Conservation (phyloP, 129 eudicot genomes). For the Flaveria trinervia region DNA sequence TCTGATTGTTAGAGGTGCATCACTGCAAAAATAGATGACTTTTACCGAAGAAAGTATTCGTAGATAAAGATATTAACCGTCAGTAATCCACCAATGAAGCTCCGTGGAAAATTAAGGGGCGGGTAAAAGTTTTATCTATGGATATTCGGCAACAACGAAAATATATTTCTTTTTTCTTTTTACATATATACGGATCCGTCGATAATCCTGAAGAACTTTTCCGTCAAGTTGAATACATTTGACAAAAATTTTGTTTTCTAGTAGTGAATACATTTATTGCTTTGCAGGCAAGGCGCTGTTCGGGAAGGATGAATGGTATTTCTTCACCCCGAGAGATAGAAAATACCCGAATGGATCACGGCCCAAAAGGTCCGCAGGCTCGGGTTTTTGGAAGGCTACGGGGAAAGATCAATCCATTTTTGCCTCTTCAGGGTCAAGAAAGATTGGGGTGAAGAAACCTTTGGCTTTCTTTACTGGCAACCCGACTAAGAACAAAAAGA, state of each 20-base stretch:
- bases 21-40: background rate
- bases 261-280: background rate
- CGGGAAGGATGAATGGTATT: conserved; percentile 71
- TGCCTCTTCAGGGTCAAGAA: conserved; percentile 46
- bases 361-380: conserved; percentile 60
- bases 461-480: conserved; percentile 55
- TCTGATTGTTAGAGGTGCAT: background rate
- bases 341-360: conserved; percentile 69
- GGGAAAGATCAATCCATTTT: conserved; percentile 61
- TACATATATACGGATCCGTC: background rate
- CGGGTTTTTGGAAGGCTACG: conserved; percentile 75
- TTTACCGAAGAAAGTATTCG: background rate
- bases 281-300: conserved; percentile 49
- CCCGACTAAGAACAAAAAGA: conserved; percentile 53
- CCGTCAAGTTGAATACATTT: background rate
- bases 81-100: background rate
- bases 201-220: no score
- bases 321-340: conserved; percentile 66
- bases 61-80: background rate
- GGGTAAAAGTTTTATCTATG: no score
- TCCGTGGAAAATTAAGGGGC: no score
- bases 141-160: background rate
- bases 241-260: background rate
- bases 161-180: background rate
- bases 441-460: conserved; percentile 62